These are phyloP conservation scores for Labyrinthula sp. DNA, from an alignment of 352 stramenopile species.

Conservation along the genomic window DNA sequence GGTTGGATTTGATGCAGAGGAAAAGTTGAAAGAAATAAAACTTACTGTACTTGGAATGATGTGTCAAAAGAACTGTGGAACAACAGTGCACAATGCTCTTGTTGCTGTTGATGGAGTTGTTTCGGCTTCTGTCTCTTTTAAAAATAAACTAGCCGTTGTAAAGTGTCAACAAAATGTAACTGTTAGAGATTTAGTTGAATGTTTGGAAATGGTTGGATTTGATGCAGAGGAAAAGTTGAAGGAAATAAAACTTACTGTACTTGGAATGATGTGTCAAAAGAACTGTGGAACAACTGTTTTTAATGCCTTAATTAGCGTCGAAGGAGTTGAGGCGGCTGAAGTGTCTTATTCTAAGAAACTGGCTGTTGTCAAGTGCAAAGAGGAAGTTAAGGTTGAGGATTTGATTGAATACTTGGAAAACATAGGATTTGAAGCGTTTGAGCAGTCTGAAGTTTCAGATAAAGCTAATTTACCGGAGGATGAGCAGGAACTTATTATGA, in stretches of 20 bases:
- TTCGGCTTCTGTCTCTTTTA: constrained; percentile 42
- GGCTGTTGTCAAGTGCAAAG: too few relatives aligned
- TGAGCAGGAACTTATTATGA: too few relatives aligned
- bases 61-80: constrained; percentile 81
- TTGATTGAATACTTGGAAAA: too few relatives aligned
- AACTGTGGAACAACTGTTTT: constrained; percentile 72
- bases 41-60: constrained; percentile 66
- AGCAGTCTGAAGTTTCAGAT: too few relatives aligned
- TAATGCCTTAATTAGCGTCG: constrained; percentile 42
- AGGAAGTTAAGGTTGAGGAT: too few relatives aligned
- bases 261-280: constrained; percentile 78
- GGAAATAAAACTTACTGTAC: constrained; percentile 55
- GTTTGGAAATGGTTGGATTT: constrained; percentile 63
- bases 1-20: constrained; percentile 59
- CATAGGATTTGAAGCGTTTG: too few relatives aligned
- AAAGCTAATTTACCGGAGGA: too few relatives aligned
- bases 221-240: constrained; percentile 45
- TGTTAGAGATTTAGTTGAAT: constrained; percentile 45
- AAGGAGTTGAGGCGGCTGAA: too few relatives aligned
- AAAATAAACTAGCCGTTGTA: constrained; percentile 29
- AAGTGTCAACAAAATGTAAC: constrained; percentile 43
- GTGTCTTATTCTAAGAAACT: too few relatives aligned
- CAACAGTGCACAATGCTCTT: constrained; percentile 54
- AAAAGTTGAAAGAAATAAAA: constrained; percentile 42
- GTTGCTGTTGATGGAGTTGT: constrained; percentile 45